phyloP scores from a whole-genome alignment of 148 eudicot species.

The Cornus kousa region DNA sequence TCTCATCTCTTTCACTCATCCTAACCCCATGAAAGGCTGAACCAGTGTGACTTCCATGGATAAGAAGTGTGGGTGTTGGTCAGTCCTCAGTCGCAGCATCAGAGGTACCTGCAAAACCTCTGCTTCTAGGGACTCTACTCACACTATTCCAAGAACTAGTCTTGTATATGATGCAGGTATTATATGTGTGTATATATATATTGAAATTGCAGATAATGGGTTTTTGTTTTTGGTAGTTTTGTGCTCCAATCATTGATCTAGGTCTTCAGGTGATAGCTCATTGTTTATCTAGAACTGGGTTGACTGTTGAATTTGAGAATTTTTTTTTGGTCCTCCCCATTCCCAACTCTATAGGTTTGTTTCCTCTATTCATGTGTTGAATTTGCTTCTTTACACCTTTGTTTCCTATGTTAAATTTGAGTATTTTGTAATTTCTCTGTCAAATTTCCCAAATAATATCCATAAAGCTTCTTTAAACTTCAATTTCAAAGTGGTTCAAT shows the following conservation, averaged over 20 bases:
- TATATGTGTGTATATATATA: too few species aligned
- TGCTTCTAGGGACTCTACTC: slow-evolving; percentile 49
- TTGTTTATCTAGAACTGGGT: background rate
- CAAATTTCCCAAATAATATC: background rate
- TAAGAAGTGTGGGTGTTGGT: slow-evolving; percentile 80
- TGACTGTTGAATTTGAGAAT: background rate
- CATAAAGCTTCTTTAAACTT: background rate
- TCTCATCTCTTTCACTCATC: slow-evolving; percentile 8
- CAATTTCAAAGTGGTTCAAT: background rate
- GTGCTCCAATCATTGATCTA: background rate
- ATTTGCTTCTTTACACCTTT: background rate
- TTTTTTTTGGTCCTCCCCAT: background rate
- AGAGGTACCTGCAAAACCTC: slow-evolving; percentile 48
- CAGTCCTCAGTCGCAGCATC: slow-evolving; percentile 54
- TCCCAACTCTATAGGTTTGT: background rate
- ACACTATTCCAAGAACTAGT: slow-evolving; percentile 61
- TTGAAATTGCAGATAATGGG: background rate
- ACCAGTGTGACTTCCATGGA: slow-evolving; percentile 32
- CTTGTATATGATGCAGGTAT: slow-evolving; percentile 96
- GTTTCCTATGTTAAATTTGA: too few species aligned
- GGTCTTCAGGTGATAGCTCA: background rate
- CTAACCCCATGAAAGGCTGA: slow-evolving; percentile 22
- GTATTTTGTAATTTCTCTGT: background rate
- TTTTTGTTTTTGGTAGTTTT: background rate
- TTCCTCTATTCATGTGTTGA: background rate